A percentile compares a stretch with the other conserved stretches of the same genome.
Evolutionary conservation across 768 basidiomycete species (phyloP).

Genomic region (Boletus tomentosulus): DNA sequence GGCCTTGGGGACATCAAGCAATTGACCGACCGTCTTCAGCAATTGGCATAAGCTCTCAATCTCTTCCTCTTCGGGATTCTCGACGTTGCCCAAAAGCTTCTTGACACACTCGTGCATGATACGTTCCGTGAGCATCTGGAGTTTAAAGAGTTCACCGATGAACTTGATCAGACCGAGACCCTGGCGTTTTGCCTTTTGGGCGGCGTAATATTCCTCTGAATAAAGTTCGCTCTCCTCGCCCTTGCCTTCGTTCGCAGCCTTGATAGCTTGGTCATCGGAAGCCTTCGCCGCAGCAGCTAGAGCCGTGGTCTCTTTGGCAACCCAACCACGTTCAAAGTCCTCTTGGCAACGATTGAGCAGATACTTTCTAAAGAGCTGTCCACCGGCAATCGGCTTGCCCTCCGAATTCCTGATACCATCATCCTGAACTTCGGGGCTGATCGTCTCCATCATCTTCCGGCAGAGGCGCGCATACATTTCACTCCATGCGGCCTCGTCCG

Average conservation of each 20-base stretch:
- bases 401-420: slow-evolving; percentile 78
- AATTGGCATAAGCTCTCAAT: slow-evolving; percentile 95
- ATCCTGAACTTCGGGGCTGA: slow-evolving; percentile 84
- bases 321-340: slow-evolving; percentile 96
- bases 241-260: slow-evolving; percentile 59
- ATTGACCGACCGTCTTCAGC: slow-evolving; percentile 79
- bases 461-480: slow-evolving; percentile 97
- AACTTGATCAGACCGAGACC: slow-evolving; percentile 97
- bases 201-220: slow-evolving; percentile 94
- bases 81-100: slow-evolving; percentile 89
- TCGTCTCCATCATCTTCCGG: slow-evolving; percentile 92
- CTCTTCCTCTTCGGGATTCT: slow-evolving; percentile 96
- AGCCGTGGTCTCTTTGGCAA: slow-evolving; percentile 80
- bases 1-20: slow-evolving; percentile 78
- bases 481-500: slow-evolving; percentile 92
- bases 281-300: slow-evolving; percentile 84
- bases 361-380: slow-evolving; percentile 95
- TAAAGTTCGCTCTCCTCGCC: slow-evolving; percentile 69
- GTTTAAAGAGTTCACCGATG: slow-evolving; percentile 97
- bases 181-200: slow-evolving; percentile 95
- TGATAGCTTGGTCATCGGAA: slow-evolving; percentile 76
- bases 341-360: slow-evolving; percentile 95
- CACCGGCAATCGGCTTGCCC: slow-evolving; percentile 88
- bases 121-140: slow-evolving; percentile 96
- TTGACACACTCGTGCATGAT: slow-evolving; percentile 99